phyloP scores from a whole-genome alignment of 192 early-diverging fungal species.

The Funneliformis geosporum region DNA sequence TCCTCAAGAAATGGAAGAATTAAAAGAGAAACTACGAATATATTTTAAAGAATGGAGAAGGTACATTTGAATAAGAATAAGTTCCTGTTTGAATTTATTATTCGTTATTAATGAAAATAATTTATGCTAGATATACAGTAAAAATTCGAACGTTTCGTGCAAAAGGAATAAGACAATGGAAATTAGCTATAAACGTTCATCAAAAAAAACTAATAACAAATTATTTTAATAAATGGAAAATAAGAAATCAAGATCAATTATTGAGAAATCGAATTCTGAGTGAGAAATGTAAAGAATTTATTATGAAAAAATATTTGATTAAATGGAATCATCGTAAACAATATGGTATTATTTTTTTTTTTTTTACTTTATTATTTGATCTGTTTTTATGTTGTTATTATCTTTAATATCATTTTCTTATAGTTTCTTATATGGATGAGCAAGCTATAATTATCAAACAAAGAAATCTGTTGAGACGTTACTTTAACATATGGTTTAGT shows the following conservation, averaged over 20 bases:
- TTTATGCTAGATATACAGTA: constrained; percentile 9
- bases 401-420: not conserved
- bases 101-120: not conserved
- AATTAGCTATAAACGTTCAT: not conserved
- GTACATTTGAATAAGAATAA: not conserved
- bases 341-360: not conserved
- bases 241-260: not conserved
- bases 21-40: not conserved
- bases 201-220: constrained; percentile 5
- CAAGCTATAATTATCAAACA: not conserved
- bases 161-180: constrained; percentile 6
- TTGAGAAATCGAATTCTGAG: not conserved
- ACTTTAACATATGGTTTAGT: not conserved
- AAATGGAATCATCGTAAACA: not conserved
- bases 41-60: constrained; percentile 2
- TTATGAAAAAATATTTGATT: not conserved
- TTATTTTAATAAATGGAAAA: constrained; percentile 8
- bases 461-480: not conserved
- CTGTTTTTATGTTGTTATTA: too few relatives aligned
- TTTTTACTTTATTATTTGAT: not conserved
- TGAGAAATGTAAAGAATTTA: not conserved
- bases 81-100: not conserved
- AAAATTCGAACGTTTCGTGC: not conserved
- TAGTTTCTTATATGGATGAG: not conserved
- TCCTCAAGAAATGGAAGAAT: not conserved